Conservation (phyloP, 306 rosid genomes). For the Amphicarpaea edgeworthii region DNA sequence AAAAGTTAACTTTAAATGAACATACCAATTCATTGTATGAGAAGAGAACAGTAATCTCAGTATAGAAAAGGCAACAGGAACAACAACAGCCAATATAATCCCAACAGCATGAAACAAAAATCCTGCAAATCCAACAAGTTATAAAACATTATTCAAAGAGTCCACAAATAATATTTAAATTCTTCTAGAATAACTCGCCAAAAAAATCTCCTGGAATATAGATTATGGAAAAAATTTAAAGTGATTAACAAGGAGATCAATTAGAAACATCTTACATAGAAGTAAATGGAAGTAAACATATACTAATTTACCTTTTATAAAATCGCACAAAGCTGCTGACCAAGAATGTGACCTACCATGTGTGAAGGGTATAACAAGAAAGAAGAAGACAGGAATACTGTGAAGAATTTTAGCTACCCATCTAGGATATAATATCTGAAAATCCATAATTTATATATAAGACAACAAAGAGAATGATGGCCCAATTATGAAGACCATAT, state of each 20-base stretch:
- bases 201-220: conserved; percentile 13
- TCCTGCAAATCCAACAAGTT: conserved; percentile 65
- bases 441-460: conserved; percentile 44
- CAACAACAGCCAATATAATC: conserved; percentile 68
- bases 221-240: conserved; percentile 9
- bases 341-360: conserved; percentile 58
- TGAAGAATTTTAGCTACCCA: conserved; percentile 85
- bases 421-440: conserved; percentile 84
- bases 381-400: conserved; percentile 72
- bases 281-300: conserved; percentile 32
- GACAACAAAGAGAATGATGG: conserved; percentile 31
- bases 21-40: conserved; percentile 91
- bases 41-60: conserved; percentile 69
- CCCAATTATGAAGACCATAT: conserved; percentile 33
- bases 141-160: conserved; percentile 33
- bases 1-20: conserved; percentile 37
- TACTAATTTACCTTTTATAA: conserved; percentile 78
- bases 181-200: background rate
- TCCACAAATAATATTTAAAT: conserved; percentile 25
- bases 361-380: conserved; percentile 61
- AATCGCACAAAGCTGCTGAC: conserved; percentile 68
- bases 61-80: conserved; percentile 75
- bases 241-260: conserved; percentile 17
- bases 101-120: conserved; percentile 68
- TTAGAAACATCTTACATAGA: conserved; percentile 35